phyloP scores from a whole-genome alignment of 2,329 filamentous ascomycete species.

The Scleromitrula shiraiana region DNA sequence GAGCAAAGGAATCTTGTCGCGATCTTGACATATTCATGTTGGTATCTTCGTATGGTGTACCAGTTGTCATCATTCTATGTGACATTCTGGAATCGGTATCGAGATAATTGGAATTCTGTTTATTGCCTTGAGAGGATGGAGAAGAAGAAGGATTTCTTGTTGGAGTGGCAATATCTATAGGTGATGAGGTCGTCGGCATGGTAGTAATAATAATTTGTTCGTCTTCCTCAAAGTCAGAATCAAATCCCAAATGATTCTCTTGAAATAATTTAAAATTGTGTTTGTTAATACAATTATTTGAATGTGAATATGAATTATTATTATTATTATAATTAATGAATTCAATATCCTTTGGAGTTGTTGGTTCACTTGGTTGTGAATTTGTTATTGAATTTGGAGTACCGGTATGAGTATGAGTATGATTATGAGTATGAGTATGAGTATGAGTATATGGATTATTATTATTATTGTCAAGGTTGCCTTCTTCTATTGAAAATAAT shows the following conservation, averaged over 20 bases:
- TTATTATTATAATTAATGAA: neutral
- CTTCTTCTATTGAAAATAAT: neutral
- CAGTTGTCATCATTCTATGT: constrained; percentile 45
- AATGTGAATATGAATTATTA: neutral
- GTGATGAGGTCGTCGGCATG: constrained; percentile 28
- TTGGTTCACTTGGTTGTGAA: constrained; percentile 13
- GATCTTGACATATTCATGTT: constrained; percentile 40
- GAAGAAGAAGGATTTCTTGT: constrained; percentile 29
- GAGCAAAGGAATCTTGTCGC: constrained; percentile 58
- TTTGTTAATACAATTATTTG: neutral
- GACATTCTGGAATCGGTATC: constrained; percentile 29
- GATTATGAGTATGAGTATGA: neutral
- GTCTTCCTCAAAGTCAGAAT: too few species aligned
- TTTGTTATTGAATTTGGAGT: neutral
- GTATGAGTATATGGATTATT: neutral
- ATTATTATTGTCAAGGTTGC: neutral
- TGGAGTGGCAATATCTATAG: constrained; percentile 30
- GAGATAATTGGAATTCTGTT: constrained; percentile 19
- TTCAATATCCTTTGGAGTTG: constrained; percentile 7
- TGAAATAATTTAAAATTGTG: neutral
- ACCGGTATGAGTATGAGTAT: constrained; percentile 4
- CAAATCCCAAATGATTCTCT: too few species aligned
- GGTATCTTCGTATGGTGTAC: constrained; percentile 46
- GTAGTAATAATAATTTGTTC: constrained; percentile 12
- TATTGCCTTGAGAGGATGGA: constrained; percentile 31